Evolutionary conservation across 768 basidiomycete genomes (phyloP).

Genomic region (Imleria badia): DNA sequence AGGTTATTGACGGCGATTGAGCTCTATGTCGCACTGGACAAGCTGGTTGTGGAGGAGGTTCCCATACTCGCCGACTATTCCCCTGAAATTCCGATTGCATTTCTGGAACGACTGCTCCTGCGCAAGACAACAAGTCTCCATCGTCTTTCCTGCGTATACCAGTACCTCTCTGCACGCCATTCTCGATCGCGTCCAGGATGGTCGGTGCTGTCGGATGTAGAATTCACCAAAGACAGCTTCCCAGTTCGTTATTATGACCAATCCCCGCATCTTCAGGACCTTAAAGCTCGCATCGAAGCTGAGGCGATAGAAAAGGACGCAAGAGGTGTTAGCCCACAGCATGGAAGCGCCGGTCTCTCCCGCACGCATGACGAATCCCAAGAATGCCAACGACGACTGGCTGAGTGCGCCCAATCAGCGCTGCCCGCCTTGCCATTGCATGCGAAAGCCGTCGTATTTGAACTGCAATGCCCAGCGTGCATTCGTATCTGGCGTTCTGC

Average conservation of each 20-base stretch:
- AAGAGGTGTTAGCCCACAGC: no score
- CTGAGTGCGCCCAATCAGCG: constrained; percentile 29
- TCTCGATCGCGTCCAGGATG: constrained; percentile 4
- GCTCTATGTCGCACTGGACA: constrained; percentile 8
- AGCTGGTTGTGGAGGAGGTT: not conserved
- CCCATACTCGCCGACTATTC: no score
- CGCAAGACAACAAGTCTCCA: constrained; percentile 28
- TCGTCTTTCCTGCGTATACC: constrained; percentile 28
- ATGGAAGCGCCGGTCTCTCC: no score
- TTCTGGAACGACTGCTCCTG: constrained; percentile 1
- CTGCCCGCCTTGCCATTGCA: constrained; percentile 30
- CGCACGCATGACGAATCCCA: not conserved
- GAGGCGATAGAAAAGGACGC: no score
- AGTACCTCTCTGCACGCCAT: constrained; percentile 34
- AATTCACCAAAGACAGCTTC: no score
- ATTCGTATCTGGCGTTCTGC: not conserved
- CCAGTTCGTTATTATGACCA: no score
- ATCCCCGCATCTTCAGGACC: no score
- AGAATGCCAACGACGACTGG: not conserved
- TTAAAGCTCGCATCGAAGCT: no score
- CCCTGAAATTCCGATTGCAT: no score
- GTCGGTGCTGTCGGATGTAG: constrained; percentile 32
- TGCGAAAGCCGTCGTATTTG: no score
- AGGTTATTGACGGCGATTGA: not conserved
- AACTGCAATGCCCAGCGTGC: not conserved